A percentile compares a stretch with the other conserved stretches of the same genome.
Evolutionary conservation across 257 asterid genomes (phyloP).

Genomic region (Scutellaria baicalensis): DNA sequence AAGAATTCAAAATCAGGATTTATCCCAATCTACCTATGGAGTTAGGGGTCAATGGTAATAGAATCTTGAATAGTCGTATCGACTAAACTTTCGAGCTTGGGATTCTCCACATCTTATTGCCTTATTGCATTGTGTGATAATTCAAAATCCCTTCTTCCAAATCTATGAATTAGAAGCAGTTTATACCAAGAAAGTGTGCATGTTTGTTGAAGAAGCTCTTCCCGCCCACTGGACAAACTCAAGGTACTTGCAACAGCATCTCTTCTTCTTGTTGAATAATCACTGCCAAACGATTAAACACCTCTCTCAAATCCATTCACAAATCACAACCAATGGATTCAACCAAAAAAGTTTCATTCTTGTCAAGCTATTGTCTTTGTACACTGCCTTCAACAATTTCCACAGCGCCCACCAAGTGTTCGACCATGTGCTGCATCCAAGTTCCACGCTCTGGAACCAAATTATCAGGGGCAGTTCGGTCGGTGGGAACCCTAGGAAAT

Average conservation of each 20-base stretch:
- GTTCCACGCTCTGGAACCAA: slow-evolving; percentile 63
- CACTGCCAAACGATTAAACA: slow-evolving; percentile 41
- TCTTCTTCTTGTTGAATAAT: slow-evolving; percentile 41
- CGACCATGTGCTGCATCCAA: slow-evolving; percentile 40
- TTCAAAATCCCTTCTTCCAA: not conserved
- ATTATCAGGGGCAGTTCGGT: slow-evolving; percentile 42
- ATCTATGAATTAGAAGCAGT: not conserved
- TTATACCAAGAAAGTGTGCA: slow-evolving; percentile 5
- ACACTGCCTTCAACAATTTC: slow-evolving; percentile 34
- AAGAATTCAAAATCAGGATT: too few relatives aligned
- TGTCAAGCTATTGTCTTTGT: slow-evolving; percentile 43
- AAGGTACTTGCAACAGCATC: slow-evolving; percentile 46
- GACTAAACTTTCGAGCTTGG: too few relatives aligned
- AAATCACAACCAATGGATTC: slow-evolving; percentile 43
- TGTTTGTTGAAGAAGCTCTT: slow-evolving; percentile 29
- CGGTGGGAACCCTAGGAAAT: slow-evolving; percentile 24
- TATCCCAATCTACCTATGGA: too few relatives aligned
- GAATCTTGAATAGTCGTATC: too few relatives aligned
- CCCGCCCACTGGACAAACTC: slow-evolving; percentile 25
- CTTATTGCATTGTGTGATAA: not conserved
- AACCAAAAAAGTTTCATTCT: slow-evolving; percentile 55
- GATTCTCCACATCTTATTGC: too few relatives aligned
- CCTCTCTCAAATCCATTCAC: slow-evolving; percentile 57
- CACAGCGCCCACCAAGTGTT: slow-evolving; percentile 42
- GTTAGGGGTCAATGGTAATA: too few relatives aligned